Evolutionary conservation across 2,329 filamentous ascomycete species (phyloP).

Genomic region (Leptosphaerulina australis): DNA sequence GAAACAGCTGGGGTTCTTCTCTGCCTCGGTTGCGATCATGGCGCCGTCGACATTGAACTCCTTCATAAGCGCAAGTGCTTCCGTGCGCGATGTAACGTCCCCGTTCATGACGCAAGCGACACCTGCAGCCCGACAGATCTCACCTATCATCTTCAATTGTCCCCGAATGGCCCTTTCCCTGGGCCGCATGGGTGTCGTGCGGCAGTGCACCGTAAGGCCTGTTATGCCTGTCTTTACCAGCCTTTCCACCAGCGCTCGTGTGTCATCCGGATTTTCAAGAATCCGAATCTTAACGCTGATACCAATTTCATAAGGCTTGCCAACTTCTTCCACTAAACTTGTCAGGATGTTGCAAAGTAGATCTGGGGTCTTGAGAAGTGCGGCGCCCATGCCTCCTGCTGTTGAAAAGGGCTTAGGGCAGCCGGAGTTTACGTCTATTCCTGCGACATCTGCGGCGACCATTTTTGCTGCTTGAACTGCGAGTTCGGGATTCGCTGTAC

Average conservation of each 20-base stretch:
- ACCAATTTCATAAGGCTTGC: slow-evolving; percentile 79
- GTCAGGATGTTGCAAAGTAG: slow-evolving; percentile 81
- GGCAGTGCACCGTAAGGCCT: slow-evolving; percentile 90
- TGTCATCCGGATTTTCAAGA: slow-evolving; percentile 76
- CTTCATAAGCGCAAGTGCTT: slow-evolving; percentile 72
- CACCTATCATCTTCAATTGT: slow-evolving; percentile 82
- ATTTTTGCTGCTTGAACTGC: slow-evolving; percentile 85
- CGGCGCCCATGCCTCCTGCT: slow-evolving; percentile 92
- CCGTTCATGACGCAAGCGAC: slow-evolving; percentile 97
- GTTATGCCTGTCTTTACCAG: slow-evolving; percentile 89
- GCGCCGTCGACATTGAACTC: slow-evolving; percentile 90
- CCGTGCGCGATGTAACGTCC: slow-evolving; percentile 77
- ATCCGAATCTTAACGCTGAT: slow-evolving; percentile 97
- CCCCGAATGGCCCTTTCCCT: slow-evolving; percentile 84
- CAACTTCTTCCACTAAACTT: slow-evolving; percentile 78
- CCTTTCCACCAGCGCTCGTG: slow-evolving; percentile 74
- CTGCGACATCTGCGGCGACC: slow-evolving; percentile 84
- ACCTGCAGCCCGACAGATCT: slow-evolving; percentile 79
- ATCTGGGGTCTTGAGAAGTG: slow-evolving; percentile 83
- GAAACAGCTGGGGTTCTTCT: slow-evolving; percentile 91
- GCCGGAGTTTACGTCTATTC: slow-evolving; percentile 97
- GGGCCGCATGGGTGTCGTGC: slow-evolving; percentile 93
- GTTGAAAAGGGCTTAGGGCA: slow-evolving; percentile 98
- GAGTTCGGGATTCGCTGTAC: slow-evolving; percentile 79
- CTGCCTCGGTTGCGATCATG: slow-evolving; percentile 95